phyloP scores from a whole-genome alignment of 2,329 filamentous ascomycete species.

The Ceratocystis variospora region DNA sequence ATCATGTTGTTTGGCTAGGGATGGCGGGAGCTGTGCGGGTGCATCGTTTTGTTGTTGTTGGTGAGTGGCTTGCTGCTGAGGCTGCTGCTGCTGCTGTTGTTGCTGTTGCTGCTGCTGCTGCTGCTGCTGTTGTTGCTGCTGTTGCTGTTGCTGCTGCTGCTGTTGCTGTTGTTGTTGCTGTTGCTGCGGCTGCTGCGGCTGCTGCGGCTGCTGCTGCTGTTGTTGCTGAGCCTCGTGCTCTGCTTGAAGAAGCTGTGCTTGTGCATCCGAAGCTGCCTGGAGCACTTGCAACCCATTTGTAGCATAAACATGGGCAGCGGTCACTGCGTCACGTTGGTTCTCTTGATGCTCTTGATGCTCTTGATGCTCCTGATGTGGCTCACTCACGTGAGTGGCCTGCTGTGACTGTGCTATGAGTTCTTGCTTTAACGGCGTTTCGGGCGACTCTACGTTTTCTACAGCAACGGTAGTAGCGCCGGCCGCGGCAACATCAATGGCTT shows the following conservation, averaged over 20 bases:
- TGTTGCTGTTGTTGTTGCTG: conserved; percentile 20
- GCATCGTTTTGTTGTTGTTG: conserved; percentile 19
- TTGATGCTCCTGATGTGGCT: conserved; percentile 12
- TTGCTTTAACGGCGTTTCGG: neutral
- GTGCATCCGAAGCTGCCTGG: conserved; percentile 34
- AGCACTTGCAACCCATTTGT: conserved; percentile 35
- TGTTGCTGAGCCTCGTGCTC: conserved; percentile 21
- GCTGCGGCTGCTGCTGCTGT: conserved; percentile 19
- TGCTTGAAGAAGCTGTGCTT: conserved; percentile 30
- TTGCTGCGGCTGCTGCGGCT: conserved; percentile 21
- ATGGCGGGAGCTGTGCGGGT: conserved; percentile 14
- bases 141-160: conserved; percentile 18
- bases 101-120: conserved; percentile 13
- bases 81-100: conserved; percentile 18
- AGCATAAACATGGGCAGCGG: conserved; percentile 31
- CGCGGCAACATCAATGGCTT: neutral
- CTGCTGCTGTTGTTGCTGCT: neutral
- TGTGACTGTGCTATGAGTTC: neutral
- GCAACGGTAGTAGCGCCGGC: conserved; percentile 6
- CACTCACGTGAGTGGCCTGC: neutral
- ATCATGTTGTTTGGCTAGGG: conserved; percentile 1
- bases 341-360: conserved; percentile 9
- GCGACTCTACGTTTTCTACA: neutral
- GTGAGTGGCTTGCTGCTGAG: conserved; percentile 13
- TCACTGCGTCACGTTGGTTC: conserved; percentile 7